Base-by-base conservation (phyloP, 2,329 filamentous ascomycete genomes). In the Cladosporium colombiae region DNA sequence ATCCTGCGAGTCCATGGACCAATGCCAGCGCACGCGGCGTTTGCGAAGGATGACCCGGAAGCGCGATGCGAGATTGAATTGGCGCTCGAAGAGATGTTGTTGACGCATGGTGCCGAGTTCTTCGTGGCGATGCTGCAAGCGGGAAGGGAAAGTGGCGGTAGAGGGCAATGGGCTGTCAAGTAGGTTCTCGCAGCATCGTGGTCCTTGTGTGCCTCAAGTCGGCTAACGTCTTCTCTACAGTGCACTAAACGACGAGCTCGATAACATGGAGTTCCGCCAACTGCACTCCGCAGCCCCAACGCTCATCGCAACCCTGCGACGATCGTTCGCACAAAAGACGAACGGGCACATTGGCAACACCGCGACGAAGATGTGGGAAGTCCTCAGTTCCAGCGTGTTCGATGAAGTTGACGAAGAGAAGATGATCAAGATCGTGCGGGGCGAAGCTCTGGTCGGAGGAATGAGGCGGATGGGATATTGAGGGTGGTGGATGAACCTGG, bases 1-100 rank as follows among this genome's bases (percentile, higher is more conserved):
- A 73, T 76, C 25, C 62, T 78, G 21, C 68, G 76, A 3, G 71
- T 72, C 46, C 69, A 74, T 23, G 75, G 75, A 10, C 74, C 75
- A 11, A 65, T 67, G n/a, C 70, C 74, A 2, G 70, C 75, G 23
- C 68, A 72, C 29, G 67, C 65, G 37, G 65, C 55, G 1, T 68
- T 62, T 46, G 61, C 58, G 4, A 64, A 64, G 1, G 72, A 68
- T 11, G 71, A 74, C 61, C 52, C 68, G 6, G 67, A 68, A 44
- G 65, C 66, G 25, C 63, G 74, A n/a, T 70, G 68, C 21, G 75
- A 77, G 59, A 70, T 76, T 29, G 75, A 78, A 63, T 62, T 77
- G 27, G 73, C 73, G 6, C 70, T 70, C 21, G 73, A 78, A 63
- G 76, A 78, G 67, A 70, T 75, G 65, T 61, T 76, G 18, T 68